These are phyloP conservation scores for Cryptococcus sp. DNA, from an alignment of 1,284 basidiomycete species.

Conservation along the genomic window DNA sequence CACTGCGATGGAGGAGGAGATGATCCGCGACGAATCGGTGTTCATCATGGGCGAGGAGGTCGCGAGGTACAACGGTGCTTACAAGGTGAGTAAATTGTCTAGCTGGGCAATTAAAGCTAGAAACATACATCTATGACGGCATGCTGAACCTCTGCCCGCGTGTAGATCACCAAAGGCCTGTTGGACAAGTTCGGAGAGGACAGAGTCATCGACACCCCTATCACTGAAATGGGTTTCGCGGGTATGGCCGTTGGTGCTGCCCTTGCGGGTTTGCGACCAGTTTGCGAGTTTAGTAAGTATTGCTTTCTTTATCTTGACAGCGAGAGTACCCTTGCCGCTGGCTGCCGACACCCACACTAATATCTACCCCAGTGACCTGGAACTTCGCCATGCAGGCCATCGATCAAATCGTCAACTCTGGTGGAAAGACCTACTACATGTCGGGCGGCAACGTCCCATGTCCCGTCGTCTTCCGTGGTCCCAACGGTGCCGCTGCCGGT, in stretches of 20 bases:
- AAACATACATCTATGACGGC: background rate
- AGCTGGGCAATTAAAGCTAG: background rate
- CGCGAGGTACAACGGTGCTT: slow-evolving; percentile 98
- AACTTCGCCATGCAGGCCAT: slow-evolving; percentile 69
- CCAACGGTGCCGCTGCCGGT: slow-evolving; percentile 97
- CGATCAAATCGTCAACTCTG: slow-evolving; percentile 99
- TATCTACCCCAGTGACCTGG: slow-evolving; percentile 47
- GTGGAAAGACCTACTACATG: slow-evolving; percentile 99
- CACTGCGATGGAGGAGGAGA: slow-evolving; percentile 99
- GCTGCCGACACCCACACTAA: slow-evolving; percentile 62
- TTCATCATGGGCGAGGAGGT: slow-evolving; percentile 99
- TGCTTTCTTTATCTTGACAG: background rate
- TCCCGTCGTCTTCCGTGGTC: slow-evolving; percentile 98
- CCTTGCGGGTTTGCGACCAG: slow-evolving; percentile 87
- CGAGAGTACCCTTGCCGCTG: background rate
- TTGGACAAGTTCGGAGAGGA: slow-evolving; percentile 99
- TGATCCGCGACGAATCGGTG: slow-evolving; percentile 92
- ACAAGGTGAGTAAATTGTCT: slow-evolving; percentile 71
- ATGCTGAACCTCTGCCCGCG: slow-evolving; percentile 10
- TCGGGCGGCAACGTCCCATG: slow-evolving; percentile 97
- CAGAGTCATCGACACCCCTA: slow-evolving; percentile 96
- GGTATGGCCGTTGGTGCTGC: slow-evolving; percentile 95
- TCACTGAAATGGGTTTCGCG: slow-evolving; percentile 98
- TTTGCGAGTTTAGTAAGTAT: slow-evolving; percentile 88
- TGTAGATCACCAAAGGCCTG: slow-evolving; percentile 90